A percentile compares a stretch with the other conserved stretches of the same genome.
phyloP scores from a whole-genome alignment of 192 early-diverging fungal genomes.

The Martensiomyces pterosporus region DNA sequence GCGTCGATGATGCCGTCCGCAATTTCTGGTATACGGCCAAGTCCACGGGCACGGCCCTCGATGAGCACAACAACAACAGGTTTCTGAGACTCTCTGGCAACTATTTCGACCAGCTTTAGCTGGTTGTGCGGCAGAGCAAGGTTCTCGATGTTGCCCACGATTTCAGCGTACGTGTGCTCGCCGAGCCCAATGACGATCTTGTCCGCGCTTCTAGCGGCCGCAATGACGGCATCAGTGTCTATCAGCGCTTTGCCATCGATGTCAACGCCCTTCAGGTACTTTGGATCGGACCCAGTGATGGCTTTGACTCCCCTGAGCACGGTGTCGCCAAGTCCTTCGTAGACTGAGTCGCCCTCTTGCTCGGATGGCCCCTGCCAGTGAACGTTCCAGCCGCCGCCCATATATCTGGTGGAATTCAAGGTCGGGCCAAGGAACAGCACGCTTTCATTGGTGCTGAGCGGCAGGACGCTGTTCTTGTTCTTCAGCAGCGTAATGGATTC shows the following conservation, averaged over 20 bases:
- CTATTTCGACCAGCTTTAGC: conserved; percentile 31
- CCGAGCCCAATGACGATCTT: conserved; percentile 54
- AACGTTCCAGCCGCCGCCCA: conserved; percentile 61
- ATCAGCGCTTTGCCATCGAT: conserved; percentile 44
- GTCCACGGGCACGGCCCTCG: conserved; percentile 55
- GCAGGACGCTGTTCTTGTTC: conserved; percentile 50
- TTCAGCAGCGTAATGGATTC: conserved; percentile 61
- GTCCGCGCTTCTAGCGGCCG: conserved; percentile 43
- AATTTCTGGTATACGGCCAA: conserved; percentile 35
- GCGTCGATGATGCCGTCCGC: conserved; percentile 54
- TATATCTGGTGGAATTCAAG: conserved; percentile 50
- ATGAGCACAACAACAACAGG: conserved; percentile 53
- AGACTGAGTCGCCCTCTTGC: conserved; percentile 44
- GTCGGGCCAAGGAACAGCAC: conserved; percentile 58
- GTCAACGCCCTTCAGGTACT: conserved; percentile 41
- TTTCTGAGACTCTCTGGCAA: conserved; percentile 25
- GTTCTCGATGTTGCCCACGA: conserved; percentile 53
- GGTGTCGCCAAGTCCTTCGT: conserved; percentile 36
- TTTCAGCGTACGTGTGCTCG: conserved; percentile 58
- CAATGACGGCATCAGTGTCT: conserved; percentile 7
- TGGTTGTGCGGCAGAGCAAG: conserved; percentile 49
- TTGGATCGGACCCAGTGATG: conserved; percentile 18
- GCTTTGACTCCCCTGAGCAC: conserved; percentile 18
- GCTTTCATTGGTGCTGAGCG: conserved; percentile 38
- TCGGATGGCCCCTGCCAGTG: conserved; percentile 55